Evolutionary conservation across 73 alveolate species (phyloP).

Genomic region (Stentor coeruleus): DNA sequence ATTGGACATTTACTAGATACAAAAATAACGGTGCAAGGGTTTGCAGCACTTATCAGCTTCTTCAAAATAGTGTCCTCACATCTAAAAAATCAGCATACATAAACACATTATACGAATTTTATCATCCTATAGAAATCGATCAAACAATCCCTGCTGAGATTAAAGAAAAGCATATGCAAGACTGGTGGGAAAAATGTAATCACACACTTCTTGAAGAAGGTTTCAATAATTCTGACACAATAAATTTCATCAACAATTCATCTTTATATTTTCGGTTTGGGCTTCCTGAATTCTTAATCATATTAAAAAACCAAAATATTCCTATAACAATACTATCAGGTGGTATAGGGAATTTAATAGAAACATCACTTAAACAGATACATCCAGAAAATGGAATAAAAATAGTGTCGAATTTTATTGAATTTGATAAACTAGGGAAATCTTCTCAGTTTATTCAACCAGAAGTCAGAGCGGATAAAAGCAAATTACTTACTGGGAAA

Average conservation of each 20-base stretch:
- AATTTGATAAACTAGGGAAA: background rate
- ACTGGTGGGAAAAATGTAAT: constrained; percentile 17
- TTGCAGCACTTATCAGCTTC: background rate
- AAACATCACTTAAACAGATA: background rate
- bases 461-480: background rate
- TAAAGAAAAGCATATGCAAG: constrained; percentile 4
- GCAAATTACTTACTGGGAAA: background rate
- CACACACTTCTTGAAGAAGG: background rate
- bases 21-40: background rate
- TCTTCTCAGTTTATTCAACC: background rate
- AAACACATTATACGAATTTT: background rate
- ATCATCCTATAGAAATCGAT: constrained; percentile 16
- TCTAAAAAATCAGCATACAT: background rate
- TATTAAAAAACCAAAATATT: background rate
- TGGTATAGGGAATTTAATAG: constrained; percentile 3
- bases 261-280: constrained; percentile 1
- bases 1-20: background rate
- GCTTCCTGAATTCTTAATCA: background rate
- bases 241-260: background rate
- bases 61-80: background rate
- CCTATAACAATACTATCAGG: background rate
- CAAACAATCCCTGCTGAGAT: background rate
- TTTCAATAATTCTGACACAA: background rate
- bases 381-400: background rate
- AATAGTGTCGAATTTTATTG: background rate